These are phyloP conservation scores for Pythium vanterpoolii DNA, from an alignment of 352 stramenopile genomes.

Conservation along the genomic window DNA sequence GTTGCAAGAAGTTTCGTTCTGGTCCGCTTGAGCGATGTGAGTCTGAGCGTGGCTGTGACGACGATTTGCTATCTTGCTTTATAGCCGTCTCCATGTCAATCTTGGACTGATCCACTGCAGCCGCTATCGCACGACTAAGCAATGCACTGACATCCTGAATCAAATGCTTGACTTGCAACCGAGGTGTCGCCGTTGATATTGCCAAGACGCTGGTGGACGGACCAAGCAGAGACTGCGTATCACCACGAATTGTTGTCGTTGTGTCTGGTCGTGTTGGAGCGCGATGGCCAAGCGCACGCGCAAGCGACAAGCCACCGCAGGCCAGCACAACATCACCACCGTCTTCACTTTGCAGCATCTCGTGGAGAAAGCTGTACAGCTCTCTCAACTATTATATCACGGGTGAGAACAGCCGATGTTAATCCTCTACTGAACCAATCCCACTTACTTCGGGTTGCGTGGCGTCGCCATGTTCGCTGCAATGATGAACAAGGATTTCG, in stretches of 20 bases:
- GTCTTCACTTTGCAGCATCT: slow-evolving; percentile 47
- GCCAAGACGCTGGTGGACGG: not conserved
- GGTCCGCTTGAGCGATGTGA: no score
- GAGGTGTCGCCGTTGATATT: not conserved
- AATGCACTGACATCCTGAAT: slow-evolving; percentile 1
- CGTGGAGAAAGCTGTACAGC: slow-evolving; percentile 58
- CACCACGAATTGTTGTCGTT: not conserved
- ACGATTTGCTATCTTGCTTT: no score
- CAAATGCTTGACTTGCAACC: slow-evolving; percentile 1
- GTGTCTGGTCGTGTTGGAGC: not conserved
- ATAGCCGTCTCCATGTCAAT: not conserved
- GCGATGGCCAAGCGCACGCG: slow-evolving; percentile 17
- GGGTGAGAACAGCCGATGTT: not conserved
- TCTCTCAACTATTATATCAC: slow-evolving; percentile 37
- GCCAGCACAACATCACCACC: slow-evolving; percentile 42
- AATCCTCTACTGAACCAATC: not conserved
- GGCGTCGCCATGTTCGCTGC: not conserved
- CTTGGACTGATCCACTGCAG: slow-evolving; percentile 6
- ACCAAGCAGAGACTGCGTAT: not conserved
- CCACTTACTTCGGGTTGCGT: slow-evolving; percentile 5
- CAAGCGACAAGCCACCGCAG: slow-evolving; percentile 45
- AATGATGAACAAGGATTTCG: slow-evolving; percentile 31
- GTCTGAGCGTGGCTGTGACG: not conserved
- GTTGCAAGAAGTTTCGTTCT: no score
- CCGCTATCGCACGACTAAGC: not conserved